A percentile compares a stretch with the other conserved stretches of the same genome.
phyloP scores from a whole-genome alignment of 306 rosid genomes.

The Vicia sativa region DNA sequence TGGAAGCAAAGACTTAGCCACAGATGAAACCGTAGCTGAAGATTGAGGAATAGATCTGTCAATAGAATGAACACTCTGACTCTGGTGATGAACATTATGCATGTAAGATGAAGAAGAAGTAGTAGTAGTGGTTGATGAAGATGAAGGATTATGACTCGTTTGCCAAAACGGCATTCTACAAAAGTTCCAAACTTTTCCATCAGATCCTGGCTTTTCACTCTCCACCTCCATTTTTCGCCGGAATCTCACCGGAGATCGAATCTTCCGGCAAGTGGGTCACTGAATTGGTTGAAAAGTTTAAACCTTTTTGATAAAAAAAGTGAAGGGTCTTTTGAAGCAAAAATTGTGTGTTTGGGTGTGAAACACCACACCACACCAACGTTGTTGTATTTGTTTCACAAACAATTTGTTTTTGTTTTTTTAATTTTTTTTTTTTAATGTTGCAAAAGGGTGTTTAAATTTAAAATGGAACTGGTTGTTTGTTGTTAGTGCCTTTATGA shows the following conservation, averaged over 20 bases:
- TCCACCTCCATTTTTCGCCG: slow-evolving; percentile 63
- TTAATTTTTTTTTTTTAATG: slow-evolving; percentile 29
- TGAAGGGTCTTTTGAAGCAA: slow-evolving; percentile 33
- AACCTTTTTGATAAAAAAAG: slow-evolving; percentile 32
- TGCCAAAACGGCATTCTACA: slow-evolving; percentile 92
- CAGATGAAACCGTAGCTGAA: slow-evolving; percentile 63
- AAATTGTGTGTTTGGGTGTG: slow-evolving; percentile 24
- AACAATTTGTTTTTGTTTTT: not conserved
- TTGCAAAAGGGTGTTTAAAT: slow-evolving; percentile 51
- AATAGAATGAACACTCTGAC: slow-evolving; percentile 53
- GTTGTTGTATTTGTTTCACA: slow-evolving; percentile 36
- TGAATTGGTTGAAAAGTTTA: slow-evolving; percentile 36
- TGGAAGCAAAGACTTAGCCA: slow-evolving; percentile 85
- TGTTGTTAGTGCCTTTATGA: slow-evolving; percentile 40
- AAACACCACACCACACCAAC: slow-evolving; percentile 39
- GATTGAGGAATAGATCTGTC: slow-evolving; percentile 59
- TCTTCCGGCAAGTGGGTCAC: slow-evolving; percentile 43
- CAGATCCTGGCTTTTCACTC: slow-evolving; percentile 65
- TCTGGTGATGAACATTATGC: slow-evolving; percentile 56
- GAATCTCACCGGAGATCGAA: slow-evolving; percentile 35
- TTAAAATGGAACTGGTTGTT: not conserved
- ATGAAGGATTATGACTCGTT: slow-evolving; percentile 54
- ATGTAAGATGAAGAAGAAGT: slow-evolving; percentile 54
- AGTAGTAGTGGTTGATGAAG: slow-evolving; percentile 22
- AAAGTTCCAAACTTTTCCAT: slow-evolving; percentile 73